Conservation (phyloP, 2,329 filamentous ascomycete species). For the Fusarium hostae region DNA sequence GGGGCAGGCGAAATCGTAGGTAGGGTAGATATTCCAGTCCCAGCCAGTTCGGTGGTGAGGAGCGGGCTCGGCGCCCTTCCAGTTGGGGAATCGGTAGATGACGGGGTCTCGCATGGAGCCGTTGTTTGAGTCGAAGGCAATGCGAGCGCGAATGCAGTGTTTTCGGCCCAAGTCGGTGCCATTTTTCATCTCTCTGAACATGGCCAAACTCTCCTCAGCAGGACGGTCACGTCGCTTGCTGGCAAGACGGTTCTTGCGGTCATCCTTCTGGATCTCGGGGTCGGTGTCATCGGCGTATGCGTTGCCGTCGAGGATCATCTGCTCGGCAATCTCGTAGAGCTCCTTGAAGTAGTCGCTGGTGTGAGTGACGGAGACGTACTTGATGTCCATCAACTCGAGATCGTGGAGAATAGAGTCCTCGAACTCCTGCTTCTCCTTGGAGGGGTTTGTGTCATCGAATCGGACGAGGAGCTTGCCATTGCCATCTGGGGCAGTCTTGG, state of each 20-base stretch:
- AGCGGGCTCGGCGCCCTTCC: constrained; percentile 55
- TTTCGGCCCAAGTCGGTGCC: constrained; percentile 80
- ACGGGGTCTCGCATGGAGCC: constrained; percentile 96
- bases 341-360: constrained; percentile 97
- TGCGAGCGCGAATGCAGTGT: constrained; percentile 95
- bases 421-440: constrained; percentile 97
- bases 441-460: constrained; percentile 97
- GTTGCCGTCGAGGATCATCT: constrained; percentile 85
- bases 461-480: constrained; percentile 90
- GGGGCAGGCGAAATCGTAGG: constrained; percentile 87
- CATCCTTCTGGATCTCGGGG: constrained; percentile 85
- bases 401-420: constrained; percentile 95
- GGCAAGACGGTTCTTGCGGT: constrained; percentile 85
- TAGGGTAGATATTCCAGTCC: constrained; percentile 87
- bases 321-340: constrained; percentile 85
- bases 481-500: constrained; percentile 91
- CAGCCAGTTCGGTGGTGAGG: constrained; percentile 81
- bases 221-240: constrained; percentile 82
- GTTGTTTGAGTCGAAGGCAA: constrained; percentile 91
- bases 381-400: constrained; percentile 89
- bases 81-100: constrained; percentile 90
- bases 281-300: constrained; percentile 96
- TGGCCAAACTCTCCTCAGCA: constrained; percentile 84
- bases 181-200: constrained; percentile 93
- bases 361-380: constrained; percentile 86